A percentile compares a stretch with the other conserved stretches of the same genome.
Evolutionary conservation across 192 early-diverging fungal species (phyloP).

Genomic region (Helicostylum pulchrum): DNA sequence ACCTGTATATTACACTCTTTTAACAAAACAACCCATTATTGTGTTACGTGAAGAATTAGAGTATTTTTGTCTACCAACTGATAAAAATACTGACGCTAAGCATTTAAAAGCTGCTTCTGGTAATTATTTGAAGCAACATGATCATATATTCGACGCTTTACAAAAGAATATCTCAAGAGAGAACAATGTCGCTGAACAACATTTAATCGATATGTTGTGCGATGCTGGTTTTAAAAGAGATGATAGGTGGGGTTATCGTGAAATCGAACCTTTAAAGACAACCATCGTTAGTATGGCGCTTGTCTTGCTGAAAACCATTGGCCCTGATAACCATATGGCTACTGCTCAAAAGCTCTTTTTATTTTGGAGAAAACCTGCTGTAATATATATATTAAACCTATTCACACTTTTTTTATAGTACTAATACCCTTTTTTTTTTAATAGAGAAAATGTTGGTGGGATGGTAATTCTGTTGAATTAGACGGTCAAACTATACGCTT

Average conservation of each 20-base stretch:
- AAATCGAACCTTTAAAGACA: conserved; percentile 63
- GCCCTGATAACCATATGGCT: conserved; percentile 63
- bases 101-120: conserved; percentile 62
- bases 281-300: conserved; percentile 67
- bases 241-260: conserved; percentile 73
- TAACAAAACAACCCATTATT: conserved; percentile 65
- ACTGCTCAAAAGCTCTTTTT: conserved; percentile 79
- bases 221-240: conserved; percentile 69
- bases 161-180: conserved; percentile 70
- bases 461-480: conserved; percentile 65
- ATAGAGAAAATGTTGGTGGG: conserved; percentile 84
- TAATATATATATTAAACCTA: conserved; percentile 13
- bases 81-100: conserved; percentile 34
- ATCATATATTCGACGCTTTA: conserved; percentile 72
- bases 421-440: conserved; percentile 9
- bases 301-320: conserved; percentile 66
- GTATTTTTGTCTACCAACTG: conserved; percentile 49
- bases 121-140: conserved; percentile 56
- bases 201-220: conserved; percentile 83
- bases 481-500: conserved; percentile 52
- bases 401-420: background rate
- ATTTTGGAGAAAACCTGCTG: conserved; percentile 80
- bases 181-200: conserved; percentile 64
- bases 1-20: conserved; percentile 44
- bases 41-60: conserved; percentile 79